Evolutionary conservation across 2,329 filamentous ascomycete species (phyloP).

Genomic region (Trichoderma sp.): DNA sequence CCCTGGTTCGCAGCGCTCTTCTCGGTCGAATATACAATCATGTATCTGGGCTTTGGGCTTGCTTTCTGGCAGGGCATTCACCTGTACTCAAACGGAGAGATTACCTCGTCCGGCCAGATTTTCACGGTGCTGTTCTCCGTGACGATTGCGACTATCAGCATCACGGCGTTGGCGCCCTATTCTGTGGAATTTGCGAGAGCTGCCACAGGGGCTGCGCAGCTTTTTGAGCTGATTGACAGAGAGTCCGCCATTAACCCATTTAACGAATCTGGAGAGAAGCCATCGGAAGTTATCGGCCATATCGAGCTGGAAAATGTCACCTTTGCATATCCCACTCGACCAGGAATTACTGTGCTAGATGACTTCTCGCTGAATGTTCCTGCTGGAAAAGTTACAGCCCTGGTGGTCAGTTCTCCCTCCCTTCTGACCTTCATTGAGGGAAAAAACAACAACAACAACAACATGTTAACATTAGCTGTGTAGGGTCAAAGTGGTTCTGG

Average conservation of each 20-base stretch:
- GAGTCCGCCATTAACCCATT: slow-evolving; percentile 38
- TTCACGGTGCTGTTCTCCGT: slow-evolving; percentile 41
- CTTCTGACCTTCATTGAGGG: accelerated
- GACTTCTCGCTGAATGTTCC: slow-evolving; percentile 42
- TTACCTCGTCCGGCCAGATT: slow-evolving; percentile 37
- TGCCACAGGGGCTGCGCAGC: slow-evolving; percentile 34
- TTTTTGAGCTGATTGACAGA: slow-evolving; percentile 39
- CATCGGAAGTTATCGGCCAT: slow-evolving; percentile 30
- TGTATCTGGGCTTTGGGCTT: slow-evolving; percentile 42
- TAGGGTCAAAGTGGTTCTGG: slow-evolving; percentile 39
- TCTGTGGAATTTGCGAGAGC: slow-evolving; percentile 39
- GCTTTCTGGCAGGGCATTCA: slow-evolving; percentile 45
- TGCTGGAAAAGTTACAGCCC: slow-evolving; percentile 43
- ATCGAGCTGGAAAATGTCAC: slow-evolving; percentile 41
- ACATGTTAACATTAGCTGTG: neutral
- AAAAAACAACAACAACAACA: no score
- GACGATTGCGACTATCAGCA: slow-evolving; percentile 36
- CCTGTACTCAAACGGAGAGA: slow-evolving; percentile 38
- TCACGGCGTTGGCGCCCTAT: slow-evolving; percentile 38
- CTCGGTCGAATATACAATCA: slow-evolving; percentile 39
- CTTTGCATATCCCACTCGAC: slow-evolving; percentile 45
- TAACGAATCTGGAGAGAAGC: slow-evolving; percentile 31
- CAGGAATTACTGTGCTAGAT: slow-evolving; percentile 40
- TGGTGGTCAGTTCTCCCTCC: slow-evolving; percentile 33
- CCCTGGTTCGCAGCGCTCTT: slow-evolving; percentile 39